Evolutionary conservation across 257 asterid species (phyloP), one percentile per base, ranked within the genome.

Genomic region (Coffea eugenioides): DNA sequence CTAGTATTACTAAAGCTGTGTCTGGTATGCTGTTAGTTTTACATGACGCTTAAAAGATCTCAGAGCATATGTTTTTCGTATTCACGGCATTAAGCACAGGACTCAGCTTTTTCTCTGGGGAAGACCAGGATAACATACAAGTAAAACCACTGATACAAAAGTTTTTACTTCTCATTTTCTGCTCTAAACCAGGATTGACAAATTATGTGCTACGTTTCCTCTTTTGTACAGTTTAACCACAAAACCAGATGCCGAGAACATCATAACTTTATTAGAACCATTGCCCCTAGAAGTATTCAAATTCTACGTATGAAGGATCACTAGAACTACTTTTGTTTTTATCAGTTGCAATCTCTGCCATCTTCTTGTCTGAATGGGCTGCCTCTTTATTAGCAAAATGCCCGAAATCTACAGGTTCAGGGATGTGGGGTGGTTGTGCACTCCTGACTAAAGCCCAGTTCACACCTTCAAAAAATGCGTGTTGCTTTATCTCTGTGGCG

Each of bases 401-500:
- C 2, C 73, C 13, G 11, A 82, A 84, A 62, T 84, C 88, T 0
- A 87, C 82, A 27, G 88, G 80, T 71, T 84, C 88, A 10, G 90
- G 90, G 43, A 82, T 65, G 71, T 73, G 75, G 11, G 90, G 90
- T 14, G 90, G 88, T 1, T 25, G 61, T 21, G 83, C 86, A 43
- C 85, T 64, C 68, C 90, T 82, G 1, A 87, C 86, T 8, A 87
- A 49, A 12, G 90, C 90, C 90, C 90, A 87, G 52, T 87, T 87
- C 43, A 87, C 86, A 1, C 88, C 88, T 71, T 84, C 88, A 11
- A 87, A 87, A 61, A 87, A 87, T 0, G 88, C 86, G 18, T 87
- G 88, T 45, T 87, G 90, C 72, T 87, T 87, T 27, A 87, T 84
- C 25, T 87, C 90, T 0, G 90, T 87, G 10, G 90, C 90, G 6